Evolutionary conservation across 2,329 filamentous ascomycete species (phyloP).

Genomic region (Verticillium klebahnii): DNA sequence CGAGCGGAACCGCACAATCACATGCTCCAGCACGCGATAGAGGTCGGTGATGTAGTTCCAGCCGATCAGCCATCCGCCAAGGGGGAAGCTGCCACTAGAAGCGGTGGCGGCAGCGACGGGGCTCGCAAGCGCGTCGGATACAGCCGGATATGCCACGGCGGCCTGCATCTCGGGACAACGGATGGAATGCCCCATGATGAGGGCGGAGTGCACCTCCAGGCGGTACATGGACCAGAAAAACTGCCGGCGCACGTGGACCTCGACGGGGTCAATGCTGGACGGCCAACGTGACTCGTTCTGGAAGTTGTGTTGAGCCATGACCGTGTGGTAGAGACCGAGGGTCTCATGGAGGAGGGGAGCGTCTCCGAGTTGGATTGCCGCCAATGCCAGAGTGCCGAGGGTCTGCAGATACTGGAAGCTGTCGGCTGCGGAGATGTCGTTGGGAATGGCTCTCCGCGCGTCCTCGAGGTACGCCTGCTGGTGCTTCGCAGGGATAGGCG

Average conservation of each 20-base stretch:
- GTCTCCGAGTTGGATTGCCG: slow-evolving; percentile 46
- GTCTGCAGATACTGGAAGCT: slow-evolving; percentile 16
- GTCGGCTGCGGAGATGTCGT: slow-evolving; percentile 5
- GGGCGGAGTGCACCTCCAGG: slow-evolving; percentile 47
- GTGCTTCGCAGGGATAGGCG: slow-evolving; percentile 1
- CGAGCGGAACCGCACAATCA: slow-evolving; percentile 21
- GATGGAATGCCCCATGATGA: slow-evolving; percentile 37
- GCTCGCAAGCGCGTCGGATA: slow-evolving; percentile 5
- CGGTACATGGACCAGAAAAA: slow-evolving; percentile 53
- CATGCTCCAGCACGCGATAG: slow-evolving; percentile 51
- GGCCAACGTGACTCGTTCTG: slow-evolving; percentile 52
- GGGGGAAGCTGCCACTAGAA: slow-evolving; percentile 1
- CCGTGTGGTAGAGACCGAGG: slow-evolving; percentile 43
- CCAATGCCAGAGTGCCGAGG: slow-evolving; percentile 43
- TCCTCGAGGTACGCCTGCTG: slow-evolving; percentile 12
- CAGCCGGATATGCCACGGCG: slow-evolving; percentile 10
- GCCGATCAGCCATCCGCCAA: slow-evolving; percentile 41
- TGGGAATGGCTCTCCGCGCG: slow-evolving; percentile 8
- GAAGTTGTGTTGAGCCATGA: slow-evolving; percentile 42
- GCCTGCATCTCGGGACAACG: slow-evolving; percentile 13
- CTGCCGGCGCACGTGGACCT: slow-evolving; percentile 24
- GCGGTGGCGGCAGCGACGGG: background rate
- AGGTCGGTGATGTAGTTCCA: slow-evolving; percentile 56
- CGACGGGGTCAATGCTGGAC: slow-evolving; percentile 33
- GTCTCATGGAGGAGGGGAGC: slow-evolving; percentile 44